These are phyloP conservation scores for Podosphaera xanthii DNA, from an alignment of 2,329 filamentous ascomycete species.

Conservation along the genomic window DNA sequence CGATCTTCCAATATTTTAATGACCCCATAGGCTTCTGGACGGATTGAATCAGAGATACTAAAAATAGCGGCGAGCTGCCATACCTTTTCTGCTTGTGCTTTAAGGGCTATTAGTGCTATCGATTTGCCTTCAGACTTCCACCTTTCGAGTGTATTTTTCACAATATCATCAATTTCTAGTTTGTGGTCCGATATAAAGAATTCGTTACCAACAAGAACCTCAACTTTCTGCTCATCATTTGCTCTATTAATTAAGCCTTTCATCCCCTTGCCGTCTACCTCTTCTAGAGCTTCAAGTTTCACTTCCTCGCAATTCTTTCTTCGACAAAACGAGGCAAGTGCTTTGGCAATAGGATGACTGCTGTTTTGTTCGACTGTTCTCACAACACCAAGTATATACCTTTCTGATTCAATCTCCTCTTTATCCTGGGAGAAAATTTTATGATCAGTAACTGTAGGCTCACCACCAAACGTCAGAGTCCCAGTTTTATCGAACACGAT, in stretches of 20 bases:
- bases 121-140: slow-evolving; percentile 45
- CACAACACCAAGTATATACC: slow-evolving; percentile 24
- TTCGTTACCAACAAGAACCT: slow-evolving; percentile 51
- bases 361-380: slow-evolving; percentile 46
- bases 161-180: slow-evolving; percentile 19
- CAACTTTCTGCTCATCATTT: slow-evolving; percentile 4
- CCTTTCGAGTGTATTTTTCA: slow-evolving; percentile 20
- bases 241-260: slow-evolving; percentile 20
- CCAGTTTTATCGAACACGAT: slow-evolving; percentile 39
- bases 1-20: slow-evolving; percentile 39
- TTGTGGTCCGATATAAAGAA: slow-evolving; percentile 32
- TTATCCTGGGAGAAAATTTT: slow-evolving; percentile 3
- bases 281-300: slow-evolving; percentile 8
- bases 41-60: slow-evolving; percentile 60
- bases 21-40: slow-evolving; percentile 44
- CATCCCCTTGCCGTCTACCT: slow-evolving; percentile 19
- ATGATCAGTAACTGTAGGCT: slow-evolving; percentile 35
- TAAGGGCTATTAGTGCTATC: slow-evolving; percentile 33
- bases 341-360: slow-evolving; percentile 52
- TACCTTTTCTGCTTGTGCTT: slow-evolving; percentile 5
- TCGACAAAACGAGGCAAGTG: slow-evolving; percentile 38
- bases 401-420: slow-evolving; percentile 12
- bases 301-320: slow-evolving; percentile 8
- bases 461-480: slow-evolving; percentile 35
- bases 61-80: slow-evolving; percentile 31